Conservation (phyloP, 371 early-diverging fungal genomes). For the Syncephalastrum monosporum region DNA sequence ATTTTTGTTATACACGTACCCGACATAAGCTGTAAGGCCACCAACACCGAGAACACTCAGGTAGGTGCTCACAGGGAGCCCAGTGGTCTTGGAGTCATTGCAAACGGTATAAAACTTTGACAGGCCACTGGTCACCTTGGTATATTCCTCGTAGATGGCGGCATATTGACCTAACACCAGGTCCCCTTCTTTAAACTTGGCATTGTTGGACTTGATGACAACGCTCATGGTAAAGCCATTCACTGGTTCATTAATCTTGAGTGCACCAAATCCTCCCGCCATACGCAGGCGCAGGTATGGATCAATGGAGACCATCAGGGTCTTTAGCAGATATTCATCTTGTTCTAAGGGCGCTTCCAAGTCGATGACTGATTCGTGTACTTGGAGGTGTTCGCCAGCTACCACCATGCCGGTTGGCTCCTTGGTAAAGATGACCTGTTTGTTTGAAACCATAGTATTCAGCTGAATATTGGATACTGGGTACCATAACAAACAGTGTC, state of each 20-base stretch:
- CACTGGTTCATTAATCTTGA: constrained; percentile 58
- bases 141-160: constrained; percentile 55
- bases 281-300: constrained; percentile 69
- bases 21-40: constrained; percentile 50
- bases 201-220: constrained; percentile 58
- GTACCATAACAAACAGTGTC: no score
- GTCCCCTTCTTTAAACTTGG: constrained; percentile 59
- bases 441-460: constrained; percentile 4
- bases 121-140: constrained; percentile 24
- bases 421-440: constrained; percentile 36
- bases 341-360: constrained; percentile 45
- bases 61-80: constrained; percentile 49
- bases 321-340: constrained; percentile 57
- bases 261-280: constrained; percentile 45
- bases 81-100: constrained; percentile 37
- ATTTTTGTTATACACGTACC: constrained; percentile 8
- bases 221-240: constrained; percentile 59
- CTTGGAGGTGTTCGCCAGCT: constrained; percentile 47
- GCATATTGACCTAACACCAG: constrained; percentile 56
- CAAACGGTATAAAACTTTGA: constrained; percentile 24
- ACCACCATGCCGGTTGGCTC: constrained; percentile 40
- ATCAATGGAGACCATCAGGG: constrained; percentile 39
- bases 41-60: constrained; percentile 57
- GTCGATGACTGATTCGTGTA: constrained; percentile 40
- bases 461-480: no score